Percentiles rank a stretch among this genome's conserved stretches.
Evolutionary conservation across 2,329 filamentous ascomycete genomes (phyloP).

Genomic region (Penicillium griseofulvum): DNA sequence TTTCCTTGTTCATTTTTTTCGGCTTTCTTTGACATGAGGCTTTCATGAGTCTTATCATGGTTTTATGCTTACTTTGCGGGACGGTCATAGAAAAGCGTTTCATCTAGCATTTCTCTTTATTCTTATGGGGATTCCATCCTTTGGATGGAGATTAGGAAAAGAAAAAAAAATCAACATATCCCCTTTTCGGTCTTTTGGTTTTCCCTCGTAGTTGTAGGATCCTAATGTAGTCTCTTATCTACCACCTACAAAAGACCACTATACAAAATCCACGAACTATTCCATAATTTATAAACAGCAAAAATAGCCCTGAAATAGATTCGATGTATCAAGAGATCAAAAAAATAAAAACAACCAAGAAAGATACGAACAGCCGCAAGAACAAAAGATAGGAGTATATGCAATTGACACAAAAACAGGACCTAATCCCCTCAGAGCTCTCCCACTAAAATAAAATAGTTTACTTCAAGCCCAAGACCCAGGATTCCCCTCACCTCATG

Average conservation of each 20-base stretch:
- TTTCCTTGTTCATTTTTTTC: neutral
- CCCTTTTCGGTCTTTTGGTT: neutral
- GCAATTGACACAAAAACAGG: constrained; percentile 15
- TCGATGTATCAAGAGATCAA: constrained; percentile 10
- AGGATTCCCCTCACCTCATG: constrained; percentile 24
- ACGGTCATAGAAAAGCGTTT: constrained; percentile 10
- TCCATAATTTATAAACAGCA: neutral
- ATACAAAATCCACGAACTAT: neutral
- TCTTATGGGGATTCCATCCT: neutral
- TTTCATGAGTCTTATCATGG: neutral
- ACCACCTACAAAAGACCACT: neutral
- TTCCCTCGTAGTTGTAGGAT: neutral
- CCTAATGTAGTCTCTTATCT: neutral
- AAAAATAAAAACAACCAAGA: constrained; percentile 11
- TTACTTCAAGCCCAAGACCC: neutral
- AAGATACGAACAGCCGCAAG: constrained; percentile 9
- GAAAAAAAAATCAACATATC: neutral
- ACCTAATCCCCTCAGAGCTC: neutral
- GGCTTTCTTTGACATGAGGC: neutral
- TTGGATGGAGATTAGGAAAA: neutral
- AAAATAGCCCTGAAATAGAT: neutral
- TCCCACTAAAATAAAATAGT: neutral
- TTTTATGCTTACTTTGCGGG: constrained; percentile 4
- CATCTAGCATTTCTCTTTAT: neutral
- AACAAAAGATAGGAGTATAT: constrained; percentile 24